phyloP scores from a whole-genome alignment of 163 green algal genomes.

The Chloromonas sp. region DNA sequence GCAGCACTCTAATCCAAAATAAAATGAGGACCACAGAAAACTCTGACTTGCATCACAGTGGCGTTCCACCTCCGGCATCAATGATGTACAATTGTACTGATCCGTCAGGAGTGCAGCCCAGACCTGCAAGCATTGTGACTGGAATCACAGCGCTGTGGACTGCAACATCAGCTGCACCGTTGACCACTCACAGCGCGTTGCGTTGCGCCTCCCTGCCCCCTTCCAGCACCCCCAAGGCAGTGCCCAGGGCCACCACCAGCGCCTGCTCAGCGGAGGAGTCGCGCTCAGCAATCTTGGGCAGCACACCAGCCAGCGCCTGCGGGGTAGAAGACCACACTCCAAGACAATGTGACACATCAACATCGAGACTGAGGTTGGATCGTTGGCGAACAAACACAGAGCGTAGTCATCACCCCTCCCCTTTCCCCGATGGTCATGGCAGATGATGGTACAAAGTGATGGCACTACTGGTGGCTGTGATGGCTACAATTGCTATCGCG shows the following conservation, averaged over 20 bases:
- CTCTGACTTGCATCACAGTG: background rate
- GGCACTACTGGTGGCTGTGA: too few species aligned
- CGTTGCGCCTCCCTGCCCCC: background rate
- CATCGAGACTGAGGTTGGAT: too few species aligned
- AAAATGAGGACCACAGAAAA: background rate
- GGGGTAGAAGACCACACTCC: too few species aligned
- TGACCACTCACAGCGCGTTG: background rate
- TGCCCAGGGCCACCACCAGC: background rate
- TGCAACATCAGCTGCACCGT: background rate
- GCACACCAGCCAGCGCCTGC: background rate
- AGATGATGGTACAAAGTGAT: too few species aligned
- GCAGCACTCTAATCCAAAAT: too few species aligned
- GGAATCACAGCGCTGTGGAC: background rate
- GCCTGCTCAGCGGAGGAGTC: conserved; percentile 6
- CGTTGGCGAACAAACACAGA: too few species aligned
- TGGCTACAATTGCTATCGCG: too few species aligned
- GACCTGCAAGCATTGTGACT: background rate
- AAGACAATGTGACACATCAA: too few species aligned
- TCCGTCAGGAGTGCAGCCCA: background rate
- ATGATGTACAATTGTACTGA: too few species aligned
- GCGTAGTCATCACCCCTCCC: too few species aligned
- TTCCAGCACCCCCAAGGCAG: background rate
- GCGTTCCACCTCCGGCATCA: too few species aligned
- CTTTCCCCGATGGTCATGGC: too few species aligned
- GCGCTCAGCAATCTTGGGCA: background rate